phyloP scores from a whole-genome alignment of 2,329 filamentous ascomycete genomes.

The Fusarium sp. region DNA sequence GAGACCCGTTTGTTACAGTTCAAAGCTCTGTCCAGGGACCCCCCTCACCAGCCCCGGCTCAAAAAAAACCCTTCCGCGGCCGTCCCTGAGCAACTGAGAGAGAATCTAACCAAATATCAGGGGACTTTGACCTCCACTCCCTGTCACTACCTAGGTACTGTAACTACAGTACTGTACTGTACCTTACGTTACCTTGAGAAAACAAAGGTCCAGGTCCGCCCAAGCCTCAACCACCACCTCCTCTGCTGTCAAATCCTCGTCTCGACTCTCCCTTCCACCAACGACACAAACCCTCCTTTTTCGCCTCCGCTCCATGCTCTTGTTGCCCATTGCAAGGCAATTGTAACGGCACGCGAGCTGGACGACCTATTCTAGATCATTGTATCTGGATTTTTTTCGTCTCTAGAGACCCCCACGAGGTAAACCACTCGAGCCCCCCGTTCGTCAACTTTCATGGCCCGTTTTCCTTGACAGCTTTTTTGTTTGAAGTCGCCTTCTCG shows the following conservation, averaged over 20 bases:
- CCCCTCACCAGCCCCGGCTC: slow-evolving; percentile 8
- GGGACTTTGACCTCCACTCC: slow-evolving; percentile 44
- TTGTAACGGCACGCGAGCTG: slow-evolving; percentile 57
- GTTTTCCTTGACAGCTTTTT: slow-evolving; percentile 40
- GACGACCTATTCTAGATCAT: slow-evolving; percentile 52
- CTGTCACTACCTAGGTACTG: slow-evolving; percentile 26
- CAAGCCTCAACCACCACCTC: slow-evolving; percentile 57
- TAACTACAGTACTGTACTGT: slow-evolving; percentile 10
- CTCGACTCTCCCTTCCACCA: slow-evolving; percentile 50
- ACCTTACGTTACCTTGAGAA: slow-evolving; percentile 45
- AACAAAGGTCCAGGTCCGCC: slow-evolving; percentile 56
- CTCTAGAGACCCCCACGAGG: slow-evolving; percentile 46
- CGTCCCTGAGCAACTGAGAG: slow-evolving; percentile 12
- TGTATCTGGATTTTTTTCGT: slow-evolving; percentile 42
- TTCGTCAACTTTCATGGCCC: slow-evolving; percentile 40
- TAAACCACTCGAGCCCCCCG: slow-evolving; percentile 48
- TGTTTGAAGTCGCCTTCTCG: slow-evolving; percentile 36
- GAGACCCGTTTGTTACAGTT: neutral
- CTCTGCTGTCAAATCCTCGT: slow-evolving; percentile 49
- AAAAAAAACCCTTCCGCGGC: slow-evolving; percentile 28
- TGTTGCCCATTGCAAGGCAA: slow-evolving; percentile 59
- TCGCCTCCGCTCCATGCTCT: slow-evolving; percentile 52
- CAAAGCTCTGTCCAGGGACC: slow-evolving; percentile 17
- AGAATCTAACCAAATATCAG: slow-evolving; percentile 49
- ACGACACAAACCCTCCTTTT: slow-evolving; percentile 45